Conservation (phyloP, 768 basidiomycete genomes). For the Pisolithus albus region DNA sequence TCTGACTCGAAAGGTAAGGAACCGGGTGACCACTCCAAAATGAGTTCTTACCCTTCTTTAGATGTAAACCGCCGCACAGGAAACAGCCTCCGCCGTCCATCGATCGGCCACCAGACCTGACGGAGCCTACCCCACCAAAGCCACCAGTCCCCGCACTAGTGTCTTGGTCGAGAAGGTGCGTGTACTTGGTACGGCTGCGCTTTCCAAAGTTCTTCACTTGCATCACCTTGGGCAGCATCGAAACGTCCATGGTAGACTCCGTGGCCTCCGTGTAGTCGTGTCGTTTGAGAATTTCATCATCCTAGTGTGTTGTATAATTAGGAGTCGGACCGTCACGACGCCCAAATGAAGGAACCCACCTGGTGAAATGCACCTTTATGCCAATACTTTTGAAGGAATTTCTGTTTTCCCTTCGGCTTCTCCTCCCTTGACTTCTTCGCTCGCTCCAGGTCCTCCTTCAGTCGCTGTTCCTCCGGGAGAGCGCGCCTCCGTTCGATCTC, state of each 20-base stretch:
- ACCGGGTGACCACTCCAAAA: not conserved
- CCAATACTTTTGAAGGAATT: constrained; percentile 97
- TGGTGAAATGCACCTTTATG: constrained; percentile 99
- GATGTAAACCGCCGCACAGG: constrained; percentile 87
- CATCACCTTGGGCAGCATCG: constrained; percentile 89
- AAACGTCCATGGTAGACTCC: constrained; percentile 81
- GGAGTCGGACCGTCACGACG: constrained; percentile 1
- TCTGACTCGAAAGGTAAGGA: constrained; percentile 26
- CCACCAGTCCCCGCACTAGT: constrained; percentile 62
- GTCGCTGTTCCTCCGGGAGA: constrained; percentile 85
- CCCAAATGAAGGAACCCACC: constrained; percentile 37
- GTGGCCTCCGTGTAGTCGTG: constrained; percentile 90
- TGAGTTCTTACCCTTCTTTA: constrained; percentile 66
- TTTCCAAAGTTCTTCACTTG: constrained; percentile 95
- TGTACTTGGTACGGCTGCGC: constrained; percentile 90
- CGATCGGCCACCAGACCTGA: constrained; percentile 50
- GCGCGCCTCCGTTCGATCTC: constrained; percentile 90
- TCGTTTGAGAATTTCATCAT: constrained; percentile 75
- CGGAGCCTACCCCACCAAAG: constrained; percentile 53
- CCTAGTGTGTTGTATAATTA: constrained; percentile 39
- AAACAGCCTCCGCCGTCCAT: constrained; percentile 74
- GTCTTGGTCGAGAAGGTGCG: constrained; percentile 92
- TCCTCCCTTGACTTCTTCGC: constrained; percentile 78
- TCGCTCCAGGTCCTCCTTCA: constrained; percentile 87
- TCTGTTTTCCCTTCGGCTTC: constrained; percentile 86